Evolutionary conservation across 139 green algal species (phyloP).

Genomic region (Monoraphidium neglectum): DNA sequence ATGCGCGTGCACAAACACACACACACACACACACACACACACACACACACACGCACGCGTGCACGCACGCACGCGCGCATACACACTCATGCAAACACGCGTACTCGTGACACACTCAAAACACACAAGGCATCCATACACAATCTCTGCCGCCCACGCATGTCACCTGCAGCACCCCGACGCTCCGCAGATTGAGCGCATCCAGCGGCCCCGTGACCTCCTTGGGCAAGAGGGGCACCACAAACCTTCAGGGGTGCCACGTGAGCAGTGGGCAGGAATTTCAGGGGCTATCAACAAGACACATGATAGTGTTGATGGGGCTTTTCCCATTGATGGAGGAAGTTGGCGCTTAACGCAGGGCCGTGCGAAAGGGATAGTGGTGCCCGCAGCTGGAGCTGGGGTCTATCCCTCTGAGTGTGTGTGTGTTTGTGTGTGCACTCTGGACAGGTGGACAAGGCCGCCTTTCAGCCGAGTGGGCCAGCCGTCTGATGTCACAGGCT

Average conservation of each 20-base stretch:
- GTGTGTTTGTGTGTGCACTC: too few relatives aligned
- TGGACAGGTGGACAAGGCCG: too few relatives aligned
- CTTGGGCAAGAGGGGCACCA: constrained; percentile 23
- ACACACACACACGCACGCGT: too few relatives aligned
- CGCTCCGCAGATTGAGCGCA: constrained; percentile 21
- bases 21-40: too few relatives aligned
- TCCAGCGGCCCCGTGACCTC: constrained; percentile 31
- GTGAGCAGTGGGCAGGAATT: background rate
- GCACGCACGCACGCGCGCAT: too few relatives aligned
- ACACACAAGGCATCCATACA: background rate
- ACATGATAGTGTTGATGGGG: background rate
- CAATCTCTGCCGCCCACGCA: background rate
- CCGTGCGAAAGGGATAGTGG: background rate
- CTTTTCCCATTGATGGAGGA: background rate
- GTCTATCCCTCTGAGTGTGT: too few relatives aligned
- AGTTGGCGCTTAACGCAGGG: background rate
- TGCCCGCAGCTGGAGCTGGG: constrained; percentile 15
- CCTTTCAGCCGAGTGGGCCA: too few relatives aligned
- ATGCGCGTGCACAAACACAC: too few relatives aligned
- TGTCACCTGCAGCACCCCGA: constrained; percentile 38
- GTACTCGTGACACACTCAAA: background rate
- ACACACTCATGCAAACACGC: too few relatives aligned
- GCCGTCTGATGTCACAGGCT: too few relatives aligned
- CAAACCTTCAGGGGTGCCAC: constrained; percentile 12
- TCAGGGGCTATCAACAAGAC: background rate